Conservation (phyloP, 1,284 basidiomycete species). For the Ceratobasidium sp. region DNA sequence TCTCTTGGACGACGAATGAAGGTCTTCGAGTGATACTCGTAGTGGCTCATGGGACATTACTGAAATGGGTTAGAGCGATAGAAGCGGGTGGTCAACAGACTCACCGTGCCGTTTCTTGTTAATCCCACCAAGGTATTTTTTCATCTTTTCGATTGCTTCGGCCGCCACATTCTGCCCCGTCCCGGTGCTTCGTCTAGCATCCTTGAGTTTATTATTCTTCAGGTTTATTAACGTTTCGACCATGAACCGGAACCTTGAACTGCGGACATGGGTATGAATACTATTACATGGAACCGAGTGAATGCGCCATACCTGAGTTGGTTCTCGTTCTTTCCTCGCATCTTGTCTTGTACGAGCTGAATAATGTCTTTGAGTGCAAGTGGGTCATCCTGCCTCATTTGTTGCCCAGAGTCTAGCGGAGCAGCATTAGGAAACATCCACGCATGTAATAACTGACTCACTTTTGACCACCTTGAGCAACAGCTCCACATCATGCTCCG, state of each 20-base stretch:
- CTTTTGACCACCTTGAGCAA: slow-evolving; percentile 86
- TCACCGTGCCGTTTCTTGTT: slow-evolving; percentile 78
- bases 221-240: slow-evolving; percentile 87
- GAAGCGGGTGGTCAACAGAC: slow-evolving; percentile 45
- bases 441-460: slow-evolving; percentile 52
- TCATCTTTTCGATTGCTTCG: slow-evolving; percentile 81
- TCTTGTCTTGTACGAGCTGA: slow-evolving; percentile 72
- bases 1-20: slow-evolving; percentile 81
- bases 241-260: slow-evolving; percentile 90
- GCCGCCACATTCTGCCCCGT: slow-evolving; percentile 63
- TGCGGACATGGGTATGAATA: slow-evolving; percentile 47
- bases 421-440: background rate
- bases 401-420: slow-evolving; percentile 78
- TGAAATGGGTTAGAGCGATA: slow-evolving; percentile 47
- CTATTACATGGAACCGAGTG: background rate
- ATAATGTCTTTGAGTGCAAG: slow-evolving; percentile 59
- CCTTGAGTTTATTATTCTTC: slow-evolving; percentile 78
- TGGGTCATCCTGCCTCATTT: slow-evolving; percentile 74
- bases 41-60: slow-evolving; percentile 84
- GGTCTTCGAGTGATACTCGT: slow-evolving; percentile 82
- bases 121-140: slow-evolving; percentile 78
- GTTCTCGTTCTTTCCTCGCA: slow-evolving; percentile 59
- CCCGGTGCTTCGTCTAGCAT: slow-evolving; percentile 47
- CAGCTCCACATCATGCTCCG: slow-evolving; percentile 85
- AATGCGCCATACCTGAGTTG: slow-evolving; percentile 61